Evolutionary conservation across 1,139 yeast species (phyloP), one percentile per base, ranked within the genome.

Genomic region (Kurtzmaniella quercitrusa): DNA sequence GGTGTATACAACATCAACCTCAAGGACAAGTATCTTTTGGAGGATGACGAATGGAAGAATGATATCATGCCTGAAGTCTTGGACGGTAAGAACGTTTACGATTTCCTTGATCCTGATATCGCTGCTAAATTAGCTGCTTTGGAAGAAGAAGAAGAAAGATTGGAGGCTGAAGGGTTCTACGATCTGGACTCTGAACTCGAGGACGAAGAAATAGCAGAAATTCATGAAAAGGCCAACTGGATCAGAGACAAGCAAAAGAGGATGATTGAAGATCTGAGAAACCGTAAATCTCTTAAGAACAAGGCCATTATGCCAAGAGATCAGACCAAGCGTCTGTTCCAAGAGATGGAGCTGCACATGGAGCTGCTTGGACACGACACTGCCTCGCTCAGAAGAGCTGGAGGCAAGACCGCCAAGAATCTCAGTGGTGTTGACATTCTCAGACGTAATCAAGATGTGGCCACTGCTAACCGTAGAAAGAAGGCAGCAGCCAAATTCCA

Each of bases 21-120:
- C 70, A 88, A 90, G 68, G 98, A 91, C 58, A 85, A 85, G 57
- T 93, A 93, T 68, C 58, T 93, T 49, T 75, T 93, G 55, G 98
- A 93, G 54, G 94, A 94, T 60, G 98, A 91, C 40, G 95, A 88
- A 50, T 93, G 99, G 99, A 93, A 93, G 79, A 81, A 89, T 53
- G 99, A 93, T 65, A 78, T 85, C 52, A 90, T 94, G 90, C 99
- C 99, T 21, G 99, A 93, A 73, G 77, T 93, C 45, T 73, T 93
- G 64, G 91, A 93, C 58, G 99, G 99, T 68, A 86, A 84, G 74
- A 93, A 93, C 65, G 96, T 93, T 48, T 91, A 91, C 69, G 99
- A 93, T 67, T 93, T 86, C 82, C 79, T 94, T 66, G 99, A 93
- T 62, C 89, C 96, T 38, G 98, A 94, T 55, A 93, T 93, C 61